These are phyloP conservation scores for Fusarium tuaranense DNA, from an alignment of 2,329 filamentous ascomycete genomes.

Conservation along the genomic window DNA sequence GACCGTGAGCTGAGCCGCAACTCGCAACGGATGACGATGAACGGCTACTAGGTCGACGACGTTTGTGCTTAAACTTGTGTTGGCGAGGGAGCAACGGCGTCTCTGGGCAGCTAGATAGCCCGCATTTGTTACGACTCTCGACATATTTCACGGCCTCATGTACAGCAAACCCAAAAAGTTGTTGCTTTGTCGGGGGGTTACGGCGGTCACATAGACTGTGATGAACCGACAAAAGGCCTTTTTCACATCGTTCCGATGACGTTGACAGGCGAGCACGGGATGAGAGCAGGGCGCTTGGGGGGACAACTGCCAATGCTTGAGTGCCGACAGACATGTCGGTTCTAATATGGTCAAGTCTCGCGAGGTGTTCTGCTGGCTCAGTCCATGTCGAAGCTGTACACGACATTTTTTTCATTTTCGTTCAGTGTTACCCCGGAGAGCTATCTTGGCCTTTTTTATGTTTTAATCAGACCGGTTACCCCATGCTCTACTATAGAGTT, in stretches of 20 bases:
- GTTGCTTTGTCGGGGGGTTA: slow-evolving; percentile 38
- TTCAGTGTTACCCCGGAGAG: slow-evolving; percentile 52
- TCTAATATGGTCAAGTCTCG: slow-evolving; percentile 20
- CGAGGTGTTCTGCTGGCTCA: slow-evolving; percentile 5
- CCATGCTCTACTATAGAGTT: slow-evolving; percentile 48
- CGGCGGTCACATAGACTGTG: slow-evolving; percentile 27
- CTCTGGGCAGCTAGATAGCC: slow-evolving; percentile 47
- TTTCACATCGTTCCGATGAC: slow-evolving; percentile 35
- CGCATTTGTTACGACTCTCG: slow-evolving; percentile 47
- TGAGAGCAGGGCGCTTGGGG: slow-evolving; percentile 23
- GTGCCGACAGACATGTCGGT: slow-evolving; percentile 11
- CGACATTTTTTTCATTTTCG: slow-evolving; percentile 51
- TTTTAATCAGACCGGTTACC: slow-evolving; percentile 54
- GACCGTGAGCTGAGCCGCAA: slow-evolving; percentile 96
- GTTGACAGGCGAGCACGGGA: slow-evolving; percentile 39
- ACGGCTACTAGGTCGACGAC: slow-evolving; percentile 81
- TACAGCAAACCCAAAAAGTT: slow-evolving; percentile 44
- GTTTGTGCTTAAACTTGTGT: slow-evolving; percentile 46
- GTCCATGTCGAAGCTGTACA: slow-evolving; percentile 37
- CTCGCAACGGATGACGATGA: slow-evolving; percentile 98
- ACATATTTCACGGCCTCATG: slow-evolving; percentile 47
- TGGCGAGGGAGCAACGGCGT: slow-evolving; percentile 51
- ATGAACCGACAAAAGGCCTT: slow-evolving; percentile 32
- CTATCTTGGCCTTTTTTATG: slow-evolving; percentile 52
- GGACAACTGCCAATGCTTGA: slow-evolving; percentile 1